Base-by-base conservation (phyloP, 331 rosid genomes). In the Dryas integrifolia region DNA sequence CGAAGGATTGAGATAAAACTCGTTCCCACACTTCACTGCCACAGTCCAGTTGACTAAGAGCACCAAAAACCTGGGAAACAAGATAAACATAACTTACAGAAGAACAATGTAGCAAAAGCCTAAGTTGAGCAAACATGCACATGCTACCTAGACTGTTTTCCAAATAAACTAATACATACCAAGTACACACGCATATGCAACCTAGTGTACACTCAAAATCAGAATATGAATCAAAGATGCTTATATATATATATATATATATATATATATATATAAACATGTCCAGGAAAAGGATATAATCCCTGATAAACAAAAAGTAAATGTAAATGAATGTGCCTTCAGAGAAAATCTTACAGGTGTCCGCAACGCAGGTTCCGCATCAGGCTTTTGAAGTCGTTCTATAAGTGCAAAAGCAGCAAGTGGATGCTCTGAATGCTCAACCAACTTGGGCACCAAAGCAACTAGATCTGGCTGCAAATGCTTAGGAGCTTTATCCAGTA, bases 11-110 rank as follows among this genome's bases (percentile, higher is more conserved):
- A 67, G 85, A 87, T 61, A 95, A 78, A 76, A 90, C 79, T 69
- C 84, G 92, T 80, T 95, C 99, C 99, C 99, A 95, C 72, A 87
- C 93, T 90, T 92, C 98, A 81, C 94, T 83, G 47, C 87, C 93
- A 69, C 99, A 95, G 76, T 95, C 98, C 85, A 95, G 87, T 80
- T 92, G 96, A 86, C 92, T 79, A 50, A 95, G 86, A 77, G 99
- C 98, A 65, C 90, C 82, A 59, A 92, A 95, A 72, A 95, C 98
- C 99, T 95, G 81, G 68, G 53, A 78, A 76, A 59, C 48, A 21
- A 58, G 44, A 79, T 52, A 50, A 16, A 26, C 78, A 76, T 70
- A 72, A 77, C 68, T 48, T 81, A 40, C 69, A 82, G 80, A 68
- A 49, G 78, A 75, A 75, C 45, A 74, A 77, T 67, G 43, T 43